Evolutionary conservation across 257 asterid species (phyloP), one percentile per base, ranked within the genome.

Genomic region (Coffea eugenioides): DNA sequence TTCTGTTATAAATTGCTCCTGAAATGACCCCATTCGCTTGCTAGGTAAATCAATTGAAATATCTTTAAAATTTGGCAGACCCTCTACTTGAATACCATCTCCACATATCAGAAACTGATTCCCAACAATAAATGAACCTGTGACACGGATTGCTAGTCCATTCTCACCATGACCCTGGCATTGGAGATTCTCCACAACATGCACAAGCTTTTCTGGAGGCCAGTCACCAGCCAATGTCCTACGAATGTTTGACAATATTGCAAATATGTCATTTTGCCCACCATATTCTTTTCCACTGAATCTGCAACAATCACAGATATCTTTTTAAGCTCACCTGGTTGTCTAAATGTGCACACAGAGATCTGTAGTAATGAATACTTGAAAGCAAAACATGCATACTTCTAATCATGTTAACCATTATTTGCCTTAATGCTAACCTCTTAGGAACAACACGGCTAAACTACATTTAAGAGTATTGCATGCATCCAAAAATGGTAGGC

Each of bases 41-140:
- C 92, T 87, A 15, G 96, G 83, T 84, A 91, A 73, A 83, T 95
- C 97, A 14, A 93, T 83, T 34, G 96, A 88, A 74, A 93, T 87
- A 85, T 95, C 99, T 78, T 89, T 88, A 57, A 92, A 88, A 72
- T 88, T 90, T 0, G 97, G 99, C 84, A 91, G 45, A 59, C 98
- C 98, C 88, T 95, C 99, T 39, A 91, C 98, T 80, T 95, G 95
- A 61, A 93, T 84, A 21, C 98, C 99, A 21, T 94, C 99, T 75
- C 99, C 99, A 85, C 99, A 92, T 74, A 94, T 92, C 87, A 94
- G 88, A 89, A 96, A 96, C 81, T 94, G 99, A 74, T 91, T 94
- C 52, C 99, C 99, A 45, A 92, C 92, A 18, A 94, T 90, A 75
- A 91, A 92, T 31, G 99, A 92, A 2, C 99, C 99, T 0, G 94